Base-by-base conservation (phyloP, 371 early-diverging fungal genomes). In the Saksenaea oblongispora region DNA sequence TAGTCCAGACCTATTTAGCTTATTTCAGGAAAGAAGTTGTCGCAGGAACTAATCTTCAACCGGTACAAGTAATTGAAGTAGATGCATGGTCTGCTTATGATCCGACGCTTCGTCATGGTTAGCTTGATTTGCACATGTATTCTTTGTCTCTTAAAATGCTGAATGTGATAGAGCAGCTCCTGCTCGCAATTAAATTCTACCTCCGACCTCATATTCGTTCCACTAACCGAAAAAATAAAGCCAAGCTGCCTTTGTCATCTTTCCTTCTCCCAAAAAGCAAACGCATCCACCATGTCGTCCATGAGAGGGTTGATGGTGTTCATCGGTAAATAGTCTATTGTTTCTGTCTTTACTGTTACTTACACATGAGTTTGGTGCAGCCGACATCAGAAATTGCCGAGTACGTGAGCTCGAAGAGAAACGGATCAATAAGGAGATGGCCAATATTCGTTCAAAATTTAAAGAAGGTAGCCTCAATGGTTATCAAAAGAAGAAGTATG, bases 401-500 rank as follows among this genome's bases (percentile, higher is more conserved):
- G 93, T 95, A 41, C 86, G 93, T 53, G 99, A 98, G 69, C 84
- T 93, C 56, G 99, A 98, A 73, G 97, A 97, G 76, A 95, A 95
- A 78, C 84, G 99, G 56, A 93, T 98, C 66, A 98, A 98, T 83
- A 98, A 97, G 73, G 99, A 98, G 81, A 87, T 98, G 86, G 97
- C 98, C 64, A 97, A 98, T 80, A 98, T 98, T 68, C 87, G 99
- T 15, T 82, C 94, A 15, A 98, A 98, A 78, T 98, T 98, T 81
- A 96, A 96, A 87, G 98, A 97, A 67, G 84, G 89, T 15, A 88
- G 72, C 60, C 75, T 98, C 69, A 95, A 90, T 72, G 98, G 99
- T 22, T 98, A 98, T 79, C 94, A 98, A 72, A 95, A 95, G 84
- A 97, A 97, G 75, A 98, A 98, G 70, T 98, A 98, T 70, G 95